Base-by-base conservation (phyloP, 306 rosid species). In the Lupinus albus region DNA sequence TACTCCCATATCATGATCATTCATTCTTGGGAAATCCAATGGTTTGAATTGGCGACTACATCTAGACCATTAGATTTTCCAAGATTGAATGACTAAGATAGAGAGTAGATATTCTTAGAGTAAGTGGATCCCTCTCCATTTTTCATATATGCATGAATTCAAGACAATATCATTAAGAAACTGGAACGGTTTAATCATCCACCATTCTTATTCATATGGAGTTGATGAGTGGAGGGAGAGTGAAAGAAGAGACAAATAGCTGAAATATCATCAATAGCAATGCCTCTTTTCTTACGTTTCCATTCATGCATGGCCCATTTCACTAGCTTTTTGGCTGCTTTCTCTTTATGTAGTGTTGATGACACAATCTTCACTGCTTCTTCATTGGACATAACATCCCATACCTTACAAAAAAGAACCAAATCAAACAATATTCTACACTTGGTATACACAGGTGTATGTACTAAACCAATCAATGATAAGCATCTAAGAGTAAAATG, bases 211-310 rank as follows among this genome's bases (percentile, higher is more conserved):
- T 42, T 67, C 11, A 58, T 14, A 6, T 12, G 44, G 14, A 52
- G 45, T 48, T 55, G 78, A 20, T 67, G 58, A 9, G 78, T 38
- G 51, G 65, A 5, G 17, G 73, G 66, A 35, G 83, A 7, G 57
- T 77, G 74, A 66, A 89, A 79, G 78, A 83, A 87, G 64, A 89
- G 91, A 71, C 96, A 89, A 64, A 87, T 76, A 55, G 80, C 96
- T 0, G 93, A 89, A 71, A 85, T 83, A 45, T 89, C 96, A 67
- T 89, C 93, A 84, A 76, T 81, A 2, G 91, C 93, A 72, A 86
- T 81, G 68, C 83, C 87, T 64, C 82, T 71, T 73, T 39, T 89
- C 86, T 89, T 87, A 0, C 79, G 71, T 79, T 85, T 89, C 96
- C 96, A 89, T 75, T 80, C 86, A 38, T 66, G 49, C 1, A 76